phyloP scores from a whole-genome alignment of 179 eudicot species.

The Vitellaria paradoxa region DNA sequence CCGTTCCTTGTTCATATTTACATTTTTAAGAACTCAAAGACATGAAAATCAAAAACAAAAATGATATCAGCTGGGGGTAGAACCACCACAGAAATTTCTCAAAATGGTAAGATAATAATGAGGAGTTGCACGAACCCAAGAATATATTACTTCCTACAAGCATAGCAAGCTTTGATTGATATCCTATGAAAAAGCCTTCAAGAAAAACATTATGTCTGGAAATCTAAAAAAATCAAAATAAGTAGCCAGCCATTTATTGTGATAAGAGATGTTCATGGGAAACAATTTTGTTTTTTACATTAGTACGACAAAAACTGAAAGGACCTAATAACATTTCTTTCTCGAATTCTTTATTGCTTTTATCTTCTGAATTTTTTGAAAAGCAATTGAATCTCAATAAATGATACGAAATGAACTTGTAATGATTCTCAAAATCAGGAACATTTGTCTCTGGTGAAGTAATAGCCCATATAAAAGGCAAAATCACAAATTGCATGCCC shows the following conservation, averaged over 20 bases:
- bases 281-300: neutral
- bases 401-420: neutral
- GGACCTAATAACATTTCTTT: neutral
- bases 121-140: constrained; percentile 3
- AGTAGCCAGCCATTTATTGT: neutral
- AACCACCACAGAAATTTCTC: too few species aligned
- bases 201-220: neutral
- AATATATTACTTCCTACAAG: neutral
- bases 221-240: neutral
- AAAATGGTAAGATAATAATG: neutral
- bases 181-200: neutral
- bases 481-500: neutral
- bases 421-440: neutral
- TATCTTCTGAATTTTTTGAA: neutral
- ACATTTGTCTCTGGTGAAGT: neutral
- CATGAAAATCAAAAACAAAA: too few species aligned
- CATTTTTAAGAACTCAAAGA: too few species aligned
- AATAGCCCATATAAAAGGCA: neutral
- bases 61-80: too few species aligned
- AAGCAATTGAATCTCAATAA: neutral
- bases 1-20: too few species aligned
- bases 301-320: neutral
- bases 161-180: neutral
- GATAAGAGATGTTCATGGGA: neutral
- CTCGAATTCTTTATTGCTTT: neutral